Evolutionary conservation across 805 yeast species (phyloP).

Genomic region (Yamadazyma scolyti): DNA sequence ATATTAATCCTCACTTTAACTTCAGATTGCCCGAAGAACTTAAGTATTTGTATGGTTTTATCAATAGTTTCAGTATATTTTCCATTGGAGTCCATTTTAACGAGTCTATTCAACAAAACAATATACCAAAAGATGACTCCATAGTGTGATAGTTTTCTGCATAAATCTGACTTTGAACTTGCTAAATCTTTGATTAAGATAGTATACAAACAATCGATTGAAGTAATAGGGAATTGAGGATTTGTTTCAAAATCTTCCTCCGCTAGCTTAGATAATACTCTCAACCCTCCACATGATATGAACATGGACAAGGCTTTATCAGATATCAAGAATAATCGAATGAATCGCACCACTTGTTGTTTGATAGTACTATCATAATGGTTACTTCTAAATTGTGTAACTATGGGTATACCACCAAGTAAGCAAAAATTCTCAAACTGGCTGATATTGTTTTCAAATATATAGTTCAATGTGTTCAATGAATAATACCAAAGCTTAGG

Average conservation of each 20-base stretch:
- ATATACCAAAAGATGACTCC: constrained; percentile 43
- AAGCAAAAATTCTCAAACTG: constrained; percentile 41
- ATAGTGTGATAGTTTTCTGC: constrained; percentile 39
- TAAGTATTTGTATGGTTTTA: constrained; percentile 34
- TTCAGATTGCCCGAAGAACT: constrained; percentile 44
- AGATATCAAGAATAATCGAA: constrained; percentile 28
- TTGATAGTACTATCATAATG: constrained; percentile 28
- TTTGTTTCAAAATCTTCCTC: constrained; percentile 42
- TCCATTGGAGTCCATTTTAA: constrained; percentile 4
- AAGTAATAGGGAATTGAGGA: constrained; percentile 34
- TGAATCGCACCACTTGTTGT: constrained; percentile 34
- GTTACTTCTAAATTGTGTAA: constrained; percentile 33
- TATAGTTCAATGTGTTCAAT: constrained; percentile 29
- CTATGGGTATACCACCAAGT: constrained; percentile 41
- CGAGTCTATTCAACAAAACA: constrained; percentile 31
- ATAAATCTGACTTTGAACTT: constrained; percentile 38
- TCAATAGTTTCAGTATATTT: constrained; percentile 15
- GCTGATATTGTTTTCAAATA: constrained; percentile 25
- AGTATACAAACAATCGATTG: constrained; percentile 33
- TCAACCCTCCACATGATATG: constrained; percentile 44
- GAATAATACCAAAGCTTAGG: constrained; percentile 36
- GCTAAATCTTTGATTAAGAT: constrained; percentile 33
- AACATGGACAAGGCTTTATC: constrained; percentile 36
- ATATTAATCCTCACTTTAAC: constrained; percentile 39
- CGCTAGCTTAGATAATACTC: constrained; percentile 40